These are phyloP conservation scores for Neurospora sp. DNA, from an alignment of 495 filamentous ascomycete genomes.

Conservation along the genomic window DNA sequence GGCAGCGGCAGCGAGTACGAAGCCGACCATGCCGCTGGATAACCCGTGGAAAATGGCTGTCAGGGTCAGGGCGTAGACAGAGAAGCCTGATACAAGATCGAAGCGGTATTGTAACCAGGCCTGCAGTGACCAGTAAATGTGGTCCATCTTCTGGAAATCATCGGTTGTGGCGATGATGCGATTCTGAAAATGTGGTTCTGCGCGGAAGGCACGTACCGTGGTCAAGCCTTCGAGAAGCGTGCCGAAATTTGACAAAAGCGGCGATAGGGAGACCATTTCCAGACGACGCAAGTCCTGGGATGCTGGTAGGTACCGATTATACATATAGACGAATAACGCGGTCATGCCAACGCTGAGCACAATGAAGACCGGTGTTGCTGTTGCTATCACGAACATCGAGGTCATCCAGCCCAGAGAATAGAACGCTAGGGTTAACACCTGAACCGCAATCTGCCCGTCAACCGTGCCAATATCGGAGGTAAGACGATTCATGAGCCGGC, in stretches of 20 bases:
- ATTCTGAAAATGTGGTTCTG: conserved; percentile 63
- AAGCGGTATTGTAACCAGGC: conserved; percentile 75
- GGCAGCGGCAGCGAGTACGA: conserved; percentile 54
- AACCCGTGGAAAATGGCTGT: conserved; percentile 60
- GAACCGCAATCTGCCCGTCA: conserved; percentile 64
- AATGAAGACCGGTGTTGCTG: conserved; percentile 65
- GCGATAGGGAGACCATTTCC: conserved; percentile 75
- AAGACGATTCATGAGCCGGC: conserved; percentile 76
- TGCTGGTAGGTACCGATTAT: conserved; percentile 63
- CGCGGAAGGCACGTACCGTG: conserved; percentile 68
- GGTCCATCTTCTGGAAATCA: conserved; percentile 82
- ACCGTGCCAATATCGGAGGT: conserved; percentile 77
- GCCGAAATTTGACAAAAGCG: conserved; percentile 78
- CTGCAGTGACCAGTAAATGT: conserved; percentile 84
- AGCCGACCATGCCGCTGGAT: conserved; percentile 64
- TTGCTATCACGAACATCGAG: conserved; percentile 62
- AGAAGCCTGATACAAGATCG: conserved; percentile 55
- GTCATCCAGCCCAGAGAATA: conserved; percentile 57
- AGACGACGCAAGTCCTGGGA: conserved; percentile 73
- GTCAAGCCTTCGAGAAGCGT: conserved; percentile 67
- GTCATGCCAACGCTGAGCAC: conserved; percentile 55
- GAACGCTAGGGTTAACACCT: conserved; percentile 57
- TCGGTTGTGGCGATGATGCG: conserved; percentile 67
- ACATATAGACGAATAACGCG: conserved; percentile 53
- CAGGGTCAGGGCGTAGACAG: conserved; percentile 60